phyloP scores from a whole-genome alignment of 768 basidiomycete species.

The Cyclocybe cylindracea region DNA sequence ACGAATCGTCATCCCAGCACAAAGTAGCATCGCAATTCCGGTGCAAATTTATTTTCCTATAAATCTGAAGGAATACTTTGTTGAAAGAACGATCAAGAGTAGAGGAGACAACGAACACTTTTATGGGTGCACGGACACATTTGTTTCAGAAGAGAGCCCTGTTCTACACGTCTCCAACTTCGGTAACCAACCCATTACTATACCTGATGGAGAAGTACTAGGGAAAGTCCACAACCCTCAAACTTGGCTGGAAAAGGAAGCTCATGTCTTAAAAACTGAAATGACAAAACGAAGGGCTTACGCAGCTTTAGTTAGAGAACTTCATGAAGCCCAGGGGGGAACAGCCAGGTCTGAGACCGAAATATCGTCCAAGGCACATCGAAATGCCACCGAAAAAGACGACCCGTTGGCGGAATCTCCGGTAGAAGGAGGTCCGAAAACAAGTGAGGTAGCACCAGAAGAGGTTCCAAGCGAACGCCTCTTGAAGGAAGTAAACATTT shows the following conservation, averaged over 20 bases:
- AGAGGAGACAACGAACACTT: slow-evolving; percentile 6
- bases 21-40: slow-evolving; percentile 4
- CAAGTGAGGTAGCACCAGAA: slow-evolving; percentile 21
- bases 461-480: neutral
- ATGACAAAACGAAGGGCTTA: too few relatives aligned
- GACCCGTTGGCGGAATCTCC: slow-evolving; percentile 15
- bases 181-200: slow-evolving; percentile 3
- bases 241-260: slow-evolving; percentile 14
- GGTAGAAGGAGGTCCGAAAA: slow-evolving; percentile 31
- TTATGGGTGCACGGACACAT: slow-evolving; percentile 13
- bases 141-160: slow-evolving; percentile 6
- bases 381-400: slow-evolving; percentile 3
- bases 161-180: slow-evolving; percentile 8
- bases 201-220: slow-evolving; percentile 12
- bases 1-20: slow-evolving; percentile 10
- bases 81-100: slow-evolving; percentile 9
- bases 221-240: slow-evolving; percentile 9
- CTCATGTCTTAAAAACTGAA: neutral
- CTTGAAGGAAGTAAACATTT: slow-evolving; percentile 10
- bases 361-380: neutral
- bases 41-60: slow-evolving; percentile 4
- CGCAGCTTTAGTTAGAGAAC: too few relatives aligned
- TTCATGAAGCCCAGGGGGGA: neutral
- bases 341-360: too few relatives aligned
- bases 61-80: slow-evolving; percentile 4